A percentile compares a stretch with the other conserved stretches of the same genome.
Evolutionary conservation across 2,329 filamentous ascomycete genomes (phyloP).

Genomic region (Chrysosporium queenslandicum): DNA sequence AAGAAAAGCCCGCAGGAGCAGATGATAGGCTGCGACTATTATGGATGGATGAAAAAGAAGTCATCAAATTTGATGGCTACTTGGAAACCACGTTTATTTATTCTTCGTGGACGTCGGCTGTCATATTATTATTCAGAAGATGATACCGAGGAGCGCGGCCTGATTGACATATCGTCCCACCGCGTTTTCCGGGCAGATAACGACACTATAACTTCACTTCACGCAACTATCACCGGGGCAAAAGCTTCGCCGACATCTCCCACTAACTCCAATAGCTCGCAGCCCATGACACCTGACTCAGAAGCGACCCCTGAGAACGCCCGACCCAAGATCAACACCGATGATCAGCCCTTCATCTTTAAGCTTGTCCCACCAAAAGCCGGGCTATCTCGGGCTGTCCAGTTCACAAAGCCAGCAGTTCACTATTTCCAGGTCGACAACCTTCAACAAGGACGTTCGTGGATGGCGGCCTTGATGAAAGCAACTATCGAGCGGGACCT

Average conservation of each 20-base stretch:
- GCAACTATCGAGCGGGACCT: conserved; percentile 91
- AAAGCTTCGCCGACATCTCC: conserved; percentile 56
- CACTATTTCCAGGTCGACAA: conserved; percentile 97
- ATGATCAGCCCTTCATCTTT: conserved; percentile 84
- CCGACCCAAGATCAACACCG: conserved; percentile 1
- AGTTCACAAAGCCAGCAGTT: conserved; percentile 93
- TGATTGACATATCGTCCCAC: conserved; percentile 97
- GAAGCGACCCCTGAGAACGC: conserved; percentile 18
- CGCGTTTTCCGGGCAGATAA: conserved; percentile 91
- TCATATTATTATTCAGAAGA: conserved; percentile 95
- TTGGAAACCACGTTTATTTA: conserved; percentile 94
- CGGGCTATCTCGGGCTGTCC: conserved; percentile 80
- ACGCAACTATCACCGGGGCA: conserved; percentile 86
- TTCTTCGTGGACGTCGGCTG: conserved; percentile 79
- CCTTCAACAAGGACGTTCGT: conserved; percentile 74
- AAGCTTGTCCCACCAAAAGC: conserved; percentile 87
- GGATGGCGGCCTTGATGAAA: conserved; percentile 99
- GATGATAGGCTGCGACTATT: conserved; percentile 79
- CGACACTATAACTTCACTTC: conserved; percentile 78
- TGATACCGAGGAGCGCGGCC: conserved; percentile 82
- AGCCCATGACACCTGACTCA: neutral
- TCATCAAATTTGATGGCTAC: conserved; percentile 92
- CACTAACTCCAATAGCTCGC: conserved; percentile 26
- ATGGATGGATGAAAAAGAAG: conserved; percentile 99
- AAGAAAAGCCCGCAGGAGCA: conserved; percentile 75